phyloP scores from a whole-genome alignment of 140 eudicot genomes.

The Oenanthe javanica region DNA sequence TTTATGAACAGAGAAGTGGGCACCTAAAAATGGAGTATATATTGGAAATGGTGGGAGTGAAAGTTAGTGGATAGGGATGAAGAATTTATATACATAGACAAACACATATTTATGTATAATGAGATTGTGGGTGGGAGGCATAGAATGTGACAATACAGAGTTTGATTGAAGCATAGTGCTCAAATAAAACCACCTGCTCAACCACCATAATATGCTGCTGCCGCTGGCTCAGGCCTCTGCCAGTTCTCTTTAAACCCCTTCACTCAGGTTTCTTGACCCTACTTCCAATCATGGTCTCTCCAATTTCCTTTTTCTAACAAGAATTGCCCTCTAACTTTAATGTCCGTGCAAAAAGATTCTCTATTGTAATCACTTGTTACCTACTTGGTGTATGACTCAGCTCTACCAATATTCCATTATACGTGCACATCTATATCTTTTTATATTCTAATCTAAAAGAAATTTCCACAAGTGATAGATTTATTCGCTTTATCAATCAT shows the following conservation, averaged over 20 bases:
- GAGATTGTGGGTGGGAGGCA: constrained; percentile 2
- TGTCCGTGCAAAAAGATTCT: neutral
- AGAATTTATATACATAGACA: neutral
- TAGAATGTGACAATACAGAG: constrained; percentile 6
- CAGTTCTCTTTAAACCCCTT: neutral
- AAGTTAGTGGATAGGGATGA: constrained; percentile 1
- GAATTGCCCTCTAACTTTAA: neutral
- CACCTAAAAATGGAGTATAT: constrained; percentile 8
- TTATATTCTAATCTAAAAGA: neutral
- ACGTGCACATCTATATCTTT: neutral
- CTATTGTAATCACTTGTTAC: neutral
- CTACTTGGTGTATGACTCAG: neutral
- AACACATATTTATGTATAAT: neutral
- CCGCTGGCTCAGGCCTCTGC: neutral
- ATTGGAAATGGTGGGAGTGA: neutral
- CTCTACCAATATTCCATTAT: neutral
- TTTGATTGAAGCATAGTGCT: constrained; percentile 11
- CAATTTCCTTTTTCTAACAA: neutral
- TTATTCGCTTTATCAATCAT: neutral
- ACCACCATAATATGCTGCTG: neutral
- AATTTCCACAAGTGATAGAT: neutral
- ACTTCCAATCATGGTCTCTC: constrained; percentile 1
- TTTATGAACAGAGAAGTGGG: constrained; percentile 4
- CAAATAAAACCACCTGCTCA: neutral
- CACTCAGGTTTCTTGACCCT: constrained; percentile 1